A percentile compares a stretch with the other conserved stretches of the same genome.
These are phyloP conservation scores for Bisporella sp. DNA, from an alignment of 2,329 filamentous ascomycete genomes.

Conservation along the genomic window DNA sequence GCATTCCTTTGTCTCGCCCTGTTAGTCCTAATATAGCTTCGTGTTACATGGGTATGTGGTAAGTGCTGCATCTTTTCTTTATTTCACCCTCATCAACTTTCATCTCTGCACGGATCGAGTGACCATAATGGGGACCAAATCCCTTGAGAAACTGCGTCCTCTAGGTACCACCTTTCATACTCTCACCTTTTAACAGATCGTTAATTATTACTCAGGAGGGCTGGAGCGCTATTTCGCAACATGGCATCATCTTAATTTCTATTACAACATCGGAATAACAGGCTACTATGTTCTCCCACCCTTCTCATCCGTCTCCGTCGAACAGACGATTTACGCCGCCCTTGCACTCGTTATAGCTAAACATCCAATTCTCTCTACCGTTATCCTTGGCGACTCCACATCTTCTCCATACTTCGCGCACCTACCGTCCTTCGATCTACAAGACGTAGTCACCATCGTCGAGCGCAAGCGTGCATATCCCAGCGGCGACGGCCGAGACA, in stretches of 20 bases:
- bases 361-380: conserved; percentile 1
- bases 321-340: not conserved
- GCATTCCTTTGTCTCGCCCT: too few relatives aligned
- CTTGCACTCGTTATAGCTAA: not conserved
- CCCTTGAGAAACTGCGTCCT: too few relatives aligned
- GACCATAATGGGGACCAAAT: too few relatives aligned
- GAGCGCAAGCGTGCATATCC: not conserved
- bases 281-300: not conserved
- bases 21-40: too few relatives aligned
- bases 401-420: not conserved
- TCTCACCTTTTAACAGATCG: too few relatives aligned
- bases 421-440: conserved; percentile 1
- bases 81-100: too few relatives aligned
- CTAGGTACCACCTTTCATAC: too few relatives aligned
- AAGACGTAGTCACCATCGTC: not conserved
- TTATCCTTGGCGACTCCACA: not conserved
- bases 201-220: too few relatives aligned
- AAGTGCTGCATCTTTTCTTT: too few relatives aligned
- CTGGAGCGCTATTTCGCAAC: not conserved
- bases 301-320: not conserved
- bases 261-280: not conserved
- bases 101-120: too few relatives aligned
- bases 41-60: too few relatives aligned
- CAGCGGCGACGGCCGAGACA: not conserved
- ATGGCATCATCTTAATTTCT: not conserved